Evolutionary conservation across 2,329 filamentous ascomycete genomes (phyloP), one percentile per base, ranked within the genome.

Genomic region (Colletotrichum sp.): DNA sequence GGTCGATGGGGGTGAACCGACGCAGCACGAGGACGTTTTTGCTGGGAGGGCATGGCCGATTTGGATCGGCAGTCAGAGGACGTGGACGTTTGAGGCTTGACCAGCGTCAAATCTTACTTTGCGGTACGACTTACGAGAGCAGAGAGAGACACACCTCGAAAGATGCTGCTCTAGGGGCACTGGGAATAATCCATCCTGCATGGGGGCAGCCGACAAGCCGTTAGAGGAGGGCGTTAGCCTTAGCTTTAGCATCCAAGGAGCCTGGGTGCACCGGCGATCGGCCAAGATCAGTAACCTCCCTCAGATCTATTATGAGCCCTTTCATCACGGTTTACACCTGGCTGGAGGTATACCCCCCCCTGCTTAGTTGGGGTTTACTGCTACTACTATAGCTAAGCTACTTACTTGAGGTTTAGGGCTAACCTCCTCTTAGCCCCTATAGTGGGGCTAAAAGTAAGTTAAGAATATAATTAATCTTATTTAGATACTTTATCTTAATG

Each of bases 1-100:
- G 8, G 26, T 16, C 15, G 12, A 52, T 18, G 28, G 59, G 59
- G 59, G 59, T 28, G 28, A 28, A 26, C 26, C 59, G 28, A 30
- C 28, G 18, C 59, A 4, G 55, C 15, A 59, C 28, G 24, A 4
- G 55, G 26, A 59, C 28, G 24, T 30, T 18, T 12, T n/a, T 21
- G 16, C 28, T n/a, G 18, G 10, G 10, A 28, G 18, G 28, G 3
- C 26, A n/a, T 30, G 59, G 30, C 28, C 61, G 32, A 73, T 73
- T 68, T 73, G 43, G 73, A 75, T 75, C 73, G 70, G 43, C 73
- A 30, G 66, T 18, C 69, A 16, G 59, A 34, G 39, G 57, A 73
- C 61, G 70, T 61, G 61, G 36, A 18, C 68, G 28, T 72, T 75
- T 67, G 72, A 60, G 64, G 55, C 71, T 68, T 43, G 61, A 36